Conservation (phyloP, 2,329 filamentous ascomycete genomes). For the Phoma sp. region DNA sequence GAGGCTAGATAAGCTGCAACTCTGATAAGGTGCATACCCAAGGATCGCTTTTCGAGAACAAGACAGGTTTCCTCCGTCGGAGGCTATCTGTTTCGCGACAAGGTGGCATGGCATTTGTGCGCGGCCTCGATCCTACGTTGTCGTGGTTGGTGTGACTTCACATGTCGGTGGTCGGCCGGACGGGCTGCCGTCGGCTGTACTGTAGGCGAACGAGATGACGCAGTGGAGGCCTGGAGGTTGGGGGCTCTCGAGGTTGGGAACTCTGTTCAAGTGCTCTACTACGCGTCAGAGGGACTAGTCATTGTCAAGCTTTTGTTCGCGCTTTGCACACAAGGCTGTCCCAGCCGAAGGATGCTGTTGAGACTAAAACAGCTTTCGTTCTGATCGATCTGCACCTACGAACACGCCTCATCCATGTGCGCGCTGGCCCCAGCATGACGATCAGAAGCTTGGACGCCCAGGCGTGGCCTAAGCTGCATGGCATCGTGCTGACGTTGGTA, state of each 20-base stretch:
- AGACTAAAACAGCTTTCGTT: background rate
- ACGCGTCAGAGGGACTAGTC: background rate
- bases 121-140: slow-evolving; percentile 16
- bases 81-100: slow-evolving; percentile 1
- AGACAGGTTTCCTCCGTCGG: background rate
- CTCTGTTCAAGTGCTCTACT: background rate
- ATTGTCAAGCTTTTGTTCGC: background rate
- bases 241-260: background rate
- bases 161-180: slow-evolving; percentile 8
- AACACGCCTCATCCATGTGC: slow-evolving; percentile 20
- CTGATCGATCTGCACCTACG: slow-evolving; percentile 32
- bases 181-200: slow-evolving; percentile 14
- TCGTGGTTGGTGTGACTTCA: slow-evolving; percentile 16
- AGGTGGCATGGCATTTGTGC: slow-evolving; percentile 2
- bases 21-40: background rate
- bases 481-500: slow-evolving; percentile 36
- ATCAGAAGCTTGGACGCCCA: slow-evolving; percentile 36
- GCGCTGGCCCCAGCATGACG: slow-evolving; percentile 31
- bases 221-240: slow-evolving; percentile 3
- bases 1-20: background rate
- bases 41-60: slow-evolving; percentile 6
- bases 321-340: background rate
- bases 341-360: slow-evolving; percentile 2
- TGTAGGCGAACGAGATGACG: slow-evolving; percentile 14
- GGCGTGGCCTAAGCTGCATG: slow-evolving; percentile 26